Evolutionary conservation across 2,329 filamentous ascomycete genomes (phyloP), one percentile per base, ranked within the genome.

Genomic region (Lanzia echinophila): DNA sequence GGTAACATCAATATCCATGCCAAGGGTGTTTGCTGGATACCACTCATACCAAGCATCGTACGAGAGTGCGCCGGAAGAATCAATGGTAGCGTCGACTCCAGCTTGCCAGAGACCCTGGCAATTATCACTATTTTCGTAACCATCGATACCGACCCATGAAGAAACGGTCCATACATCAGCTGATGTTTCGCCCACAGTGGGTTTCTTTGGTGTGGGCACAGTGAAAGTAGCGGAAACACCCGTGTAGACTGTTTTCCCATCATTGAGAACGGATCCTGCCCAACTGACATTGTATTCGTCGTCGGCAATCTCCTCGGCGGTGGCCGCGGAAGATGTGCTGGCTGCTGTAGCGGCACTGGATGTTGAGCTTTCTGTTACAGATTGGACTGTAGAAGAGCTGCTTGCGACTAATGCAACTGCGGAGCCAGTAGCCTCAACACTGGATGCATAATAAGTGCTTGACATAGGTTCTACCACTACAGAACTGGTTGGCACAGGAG

Each of bases 1-100:
- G 52, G 79, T 67, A 53, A 70, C 69, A 15, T 31, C 64, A 73
- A 75, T 24, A 17, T 42, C 33, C 6, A 81, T 81, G 60, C 76
- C 72, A 60, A 77, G 73, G 15, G 78, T 74, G 58, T 74, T 74
- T 60, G 79, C 74, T 0, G 79, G 79, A 60, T 74, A 80, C 79
- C 79, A 83, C 64, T 82, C 79, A 60, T 79, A 82, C 78, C 79
- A 83, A 10, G 79, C 75, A 47, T 77, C 73, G 61, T 74, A 82
- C 15, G 31, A 36, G 1, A 44, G 6, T 6, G 10, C 39, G 1
- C 41, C 41, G 13, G 11, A 15, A 1, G 7, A 11, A 3, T 34
- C 19, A 15, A 44, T 19, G 6, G 7, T 19, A 11, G 32, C 39
- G 19, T 53, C 50, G 10, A 53, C 43, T 10, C 50, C 50, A 1